phyloP scores from a whole-genome alignment of 352 stramenopile genomes.

The Phytophthora litchii region DNA sequence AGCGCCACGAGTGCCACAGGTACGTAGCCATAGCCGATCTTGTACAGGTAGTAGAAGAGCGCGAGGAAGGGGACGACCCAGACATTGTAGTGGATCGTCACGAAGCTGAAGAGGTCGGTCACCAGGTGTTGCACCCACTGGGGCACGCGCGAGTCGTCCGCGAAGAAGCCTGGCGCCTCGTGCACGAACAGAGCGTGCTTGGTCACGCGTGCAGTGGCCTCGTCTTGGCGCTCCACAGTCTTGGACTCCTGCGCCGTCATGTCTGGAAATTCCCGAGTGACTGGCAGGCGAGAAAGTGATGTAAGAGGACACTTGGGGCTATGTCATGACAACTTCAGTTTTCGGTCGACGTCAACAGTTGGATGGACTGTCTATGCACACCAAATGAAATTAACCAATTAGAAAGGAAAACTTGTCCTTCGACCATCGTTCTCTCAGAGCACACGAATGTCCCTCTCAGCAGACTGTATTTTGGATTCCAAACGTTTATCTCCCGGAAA shows the following conservation, averaged over 20 bases:
- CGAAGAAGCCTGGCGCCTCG: conserved; percentile 53
- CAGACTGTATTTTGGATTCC: no score
- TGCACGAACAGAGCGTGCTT: conserved; percentile 44
- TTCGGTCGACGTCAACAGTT: conserved; percentile 15
- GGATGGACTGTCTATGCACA: no score
- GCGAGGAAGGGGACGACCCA: conserved; percentile 55
- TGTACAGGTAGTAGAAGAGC: conserved; percentile 72
- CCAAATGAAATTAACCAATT: no score
- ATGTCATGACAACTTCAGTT: conserved; percentile 15
- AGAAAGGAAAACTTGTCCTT: no score
- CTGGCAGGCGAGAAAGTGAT: conserved; percentile 9
- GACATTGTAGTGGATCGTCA: conserved; percentile 81
- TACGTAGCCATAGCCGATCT: conserved; percentile 56
- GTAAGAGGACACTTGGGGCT: not conserved
- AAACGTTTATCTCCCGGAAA: no score
- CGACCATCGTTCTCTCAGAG: no score
- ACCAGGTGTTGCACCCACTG: conserved; percentile 48
- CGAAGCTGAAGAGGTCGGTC: conserved; percentile 59
- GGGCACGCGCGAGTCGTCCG: conserved; percentile 41
- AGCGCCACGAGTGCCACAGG: conserved; percentile 57
- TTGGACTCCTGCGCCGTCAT: conserved; percentile 41
- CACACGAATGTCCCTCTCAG: no score
- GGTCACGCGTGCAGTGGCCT: not conserved
- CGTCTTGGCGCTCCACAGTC: conserved; percentile 12
- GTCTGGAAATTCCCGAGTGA: conserved; percentile 1